These are phyloP conservation scores for Lactarius pseudohatsudake DNA, from an alignment of 768 basidiomycete species.

Conservation along the genomic window DNA sequence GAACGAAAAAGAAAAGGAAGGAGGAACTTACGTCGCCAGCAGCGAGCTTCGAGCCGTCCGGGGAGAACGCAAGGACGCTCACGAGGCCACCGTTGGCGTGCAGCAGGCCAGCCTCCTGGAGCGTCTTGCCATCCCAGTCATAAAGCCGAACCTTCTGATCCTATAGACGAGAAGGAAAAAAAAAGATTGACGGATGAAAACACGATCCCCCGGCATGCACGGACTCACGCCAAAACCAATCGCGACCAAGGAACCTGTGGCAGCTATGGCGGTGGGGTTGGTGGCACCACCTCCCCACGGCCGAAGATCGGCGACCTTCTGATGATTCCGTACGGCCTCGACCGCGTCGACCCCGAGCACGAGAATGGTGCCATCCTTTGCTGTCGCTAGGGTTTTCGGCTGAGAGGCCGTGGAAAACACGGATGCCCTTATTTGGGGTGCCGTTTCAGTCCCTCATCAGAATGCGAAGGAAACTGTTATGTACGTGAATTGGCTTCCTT, in stretches of 20 bases:
- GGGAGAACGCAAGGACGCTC: constrained; percentile 75
- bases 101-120: constrained; percentile 56
- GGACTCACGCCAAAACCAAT: constrained; percentile 68
- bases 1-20: background rate
- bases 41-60: constrained; percentile 71
- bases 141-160: constrained; percentile 76
- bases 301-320: constrained; percentile 58
- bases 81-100: constrained; percentile 71
- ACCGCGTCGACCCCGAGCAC: constrained; percentile 56
- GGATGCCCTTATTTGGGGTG: constrained; percentile 44
- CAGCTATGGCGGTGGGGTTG: constrained; percentile 57
- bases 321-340: constrained; percentile 70
- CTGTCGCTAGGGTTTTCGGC: constrained; percentile 63
- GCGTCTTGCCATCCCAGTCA: constrained; percentile 63
- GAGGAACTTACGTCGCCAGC: constrained; percentile 75
- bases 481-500: constrained; percentile 49
- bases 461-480: constrained; percentile 31
- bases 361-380: constrained; percentile 63
- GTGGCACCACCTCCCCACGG: constrained; percentile 41
- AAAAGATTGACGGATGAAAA: constrained; percentile 5
- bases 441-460: constrained; percentile 13
- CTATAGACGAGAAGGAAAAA: constrained; percentile 36
- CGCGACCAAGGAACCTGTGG: constrained; percentile 53
- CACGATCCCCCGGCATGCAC: constrained; percentile 12
- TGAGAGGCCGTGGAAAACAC: constrained; percentile 56